Conservation (phyloP, 768 basidiomycete species). For the Suillus bovinus region DNA sequence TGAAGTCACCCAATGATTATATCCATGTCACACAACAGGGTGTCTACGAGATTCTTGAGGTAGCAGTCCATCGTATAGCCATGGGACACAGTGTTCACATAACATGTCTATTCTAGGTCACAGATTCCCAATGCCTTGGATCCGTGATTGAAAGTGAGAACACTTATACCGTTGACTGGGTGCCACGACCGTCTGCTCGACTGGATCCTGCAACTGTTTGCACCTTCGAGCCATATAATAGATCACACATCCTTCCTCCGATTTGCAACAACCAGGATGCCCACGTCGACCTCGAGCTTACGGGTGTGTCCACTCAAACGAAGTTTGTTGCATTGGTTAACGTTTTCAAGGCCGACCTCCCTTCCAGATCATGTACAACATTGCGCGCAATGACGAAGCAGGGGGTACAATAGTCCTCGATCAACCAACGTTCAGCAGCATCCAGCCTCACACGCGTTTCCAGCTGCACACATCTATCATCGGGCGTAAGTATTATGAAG, state of each 20-base stretch:
- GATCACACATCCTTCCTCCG: constrained; percentile 71
- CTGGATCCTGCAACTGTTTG: constrained; percentile 61
- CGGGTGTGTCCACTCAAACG: constrained; percentile 45
- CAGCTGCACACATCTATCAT: constrained; percentile 76
- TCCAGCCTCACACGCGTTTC: constrained; percentile 77
- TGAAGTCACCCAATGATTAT: constrained; percentile 67
- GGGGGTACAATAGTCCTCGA: constrained; percentile 73
- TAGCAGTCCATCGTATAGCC: constrained; percentile 30
- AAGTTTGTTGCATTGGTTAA: neutral
- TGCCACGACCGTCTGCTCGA: constrained; percentile 74
- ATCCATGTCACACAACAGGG: constrained; percentile 77
- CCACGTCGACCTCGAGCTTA: constrained; percentile 82
- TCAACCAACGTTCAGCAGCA: constrained; percentile 82
- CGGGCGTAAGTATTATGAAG: constrained; percentile 86
- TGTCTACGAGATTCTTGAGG: constrained; percentile 70
- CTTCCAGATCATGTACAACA: constrained; percentile 90
- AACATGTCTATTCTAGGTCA: constrained; percentile 48
- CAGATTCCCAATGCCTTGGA: constrained; percentile 86
- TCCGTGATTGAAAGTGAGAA: constrained; percentile 57
- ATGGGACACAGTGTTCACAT: neutral
- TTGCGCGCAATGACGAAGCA: constrained; percentile 65
- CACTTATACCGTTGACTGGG: constrained; percentile 74
- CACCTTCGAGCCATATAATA: constrained; percentile 61
- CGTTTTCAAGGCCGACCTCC: constrained; percentile 72
- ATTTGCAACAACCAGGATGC: constrained; percentile 83